phyloP scores from a whole-genome alignment of 495 filamentous ascomycete genomes.

The Viridothelium virens region DNA sequence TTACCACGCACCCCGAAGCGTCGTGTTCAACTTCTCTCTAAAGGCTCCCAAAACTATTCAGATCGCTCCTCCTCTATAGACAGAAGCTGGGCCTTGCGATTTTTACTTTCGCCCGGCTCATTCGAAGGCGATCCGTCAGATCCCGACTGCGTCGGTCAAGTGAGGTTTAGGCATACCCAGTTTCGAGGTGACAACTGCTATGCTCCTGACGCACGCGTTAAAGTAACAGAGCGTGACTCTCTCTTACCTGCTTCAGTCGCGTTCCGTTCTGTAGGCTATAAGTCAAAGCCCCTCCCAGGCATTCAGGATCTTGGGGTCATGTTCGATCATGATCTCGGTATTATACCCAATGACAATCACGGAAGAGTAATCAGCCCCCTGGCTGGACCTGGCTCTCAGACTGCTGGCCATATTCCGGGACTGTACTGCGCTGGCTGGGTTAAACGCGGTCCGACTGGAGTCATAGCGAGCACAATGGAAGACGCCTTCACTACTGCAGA shows the following conservation, averaged over 20 bases:
- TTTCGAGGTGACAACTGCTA: conserved; percentile 43
- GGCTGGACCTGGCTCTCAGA: conserved; percentile 24
- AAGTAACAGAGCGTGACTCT: conserved; percentile 32
- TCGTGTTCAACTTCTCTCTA: conserved; percentile 68
- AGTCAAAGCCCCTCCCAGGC: conserved; percentile 65
- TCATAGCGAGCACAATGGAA: conserved; percentile 92
- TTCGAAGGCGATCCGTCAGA: conserved; percentile 46
- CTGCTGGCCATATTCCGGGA: conserved; percentile 54
- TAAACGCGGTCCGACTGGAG: conserved; percentile 87
- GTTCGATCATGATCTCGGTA: conserved; percentile 63
- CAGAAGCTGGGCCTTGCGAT: conserved; percentile 77
- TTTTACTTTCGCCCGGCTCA: conserved; percentile 64
- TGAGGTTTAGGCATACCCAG: conserved; percentile 54
- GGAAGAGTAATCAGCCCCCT: conserved; percentile 57
- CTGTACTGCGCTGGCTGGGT: conserved; percentile 96
- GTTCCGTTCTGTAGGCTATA: conserved; percentile 91
- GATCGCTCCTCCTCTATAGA: conserved; percentile 29
- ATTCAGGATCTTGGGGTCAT: conserved; percentile 68
- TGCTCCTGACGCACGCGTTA: conserved; percentile 30
- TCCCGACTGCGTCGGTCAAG: conserved; percentile 46
- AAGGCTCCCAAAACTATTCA: conserved; percentile 53
- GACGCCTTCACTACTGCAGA: conserved; percentile 89
- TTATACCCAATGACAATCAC: conserved; percentile 76
- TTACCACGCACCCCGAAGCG: conserved; percentile 68
- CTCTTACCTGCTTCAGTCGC: conserved; percentile 52